Conservation (phyloP, 768 basidiomycete genomes). For the Suillus plorans region DNA sequence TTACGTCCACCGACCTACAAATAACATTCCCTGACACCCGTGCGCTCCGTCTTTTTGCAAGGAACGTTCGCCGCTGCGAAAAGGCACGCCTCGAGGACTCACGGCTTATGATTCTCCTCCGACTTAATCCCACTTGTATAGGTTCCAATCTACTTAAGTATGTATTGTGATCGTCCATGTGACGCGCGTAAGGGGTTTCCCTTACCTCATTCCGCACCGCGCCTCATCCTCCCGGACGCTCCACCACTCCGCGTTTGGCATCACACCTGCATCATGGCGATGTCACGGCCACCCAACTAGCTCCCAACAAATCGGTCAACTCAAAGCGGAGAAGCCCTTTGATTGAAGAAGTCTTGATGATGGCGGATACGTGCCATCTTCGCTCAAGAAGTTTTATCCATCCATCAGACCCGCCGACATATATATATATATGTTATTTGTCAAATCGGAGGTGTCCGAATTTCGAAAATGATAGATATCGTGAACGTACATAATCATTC, state of each 20-base stretch:
- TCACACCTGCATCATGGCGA: background rate
- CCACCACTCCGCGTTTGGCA: background rate
- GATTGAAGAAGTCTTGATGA: background rate
- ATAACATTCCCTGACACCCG: slow-evolving; percentile 91
- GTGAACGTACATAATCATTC: background rate
- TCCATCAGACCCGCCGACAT: background rate
- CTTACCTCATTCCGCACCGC: background rate
- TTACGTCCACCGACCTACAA: slow-evolving; percentile 82
- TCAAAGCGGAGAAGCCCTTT: background rate
- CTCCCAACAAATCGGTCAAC: background rate
- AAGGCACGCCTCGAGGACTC: background rate
- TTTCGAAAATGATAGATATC: too few relatives aligned
- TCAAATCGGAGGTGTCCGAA: background rate
- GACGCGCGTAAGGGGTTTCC: background rate
- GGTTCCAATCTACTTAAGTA: background rate
- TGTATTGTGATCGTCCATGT: background rate
- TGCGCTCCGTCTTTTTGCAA: slow-evolving; percentile 82
- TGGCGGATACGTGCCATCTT: background rate
- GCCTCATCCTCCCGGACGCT: background rate
- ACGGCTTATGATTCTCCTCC: background rate
- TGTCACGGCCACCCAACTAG: background rate
- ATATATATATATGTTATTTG: background rate
- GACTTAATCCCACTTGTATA: background rate
- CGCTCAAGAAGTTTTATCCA: background rate
- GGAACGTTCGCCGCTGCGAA: background rate